phyloP scores from a whole-genome alignment of 169 alveolate species.

The Plasmodium knowlesi region DNA sequence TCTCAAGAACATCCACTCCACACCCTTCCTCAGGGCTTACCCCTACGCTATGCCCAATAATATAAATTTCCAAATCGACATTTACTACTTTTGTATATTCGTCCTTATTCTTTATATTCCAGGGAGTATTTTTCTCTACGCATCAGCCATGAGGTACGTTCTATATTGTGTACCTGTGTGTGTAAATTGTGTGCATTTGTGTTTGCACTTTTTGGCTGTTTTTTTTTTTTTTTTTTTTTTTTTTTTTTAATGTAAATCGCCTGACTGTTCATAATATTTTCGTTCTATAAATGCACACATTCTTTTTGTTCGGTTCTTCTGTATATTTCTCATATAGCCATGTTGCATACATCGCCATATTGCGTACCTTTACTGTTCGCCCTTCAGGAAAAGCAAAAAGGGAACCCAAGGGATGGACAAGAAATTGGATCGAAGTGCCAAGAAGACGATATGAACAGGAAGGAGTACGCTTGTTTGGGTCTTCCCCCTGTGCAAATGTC shows the following conservation, averaged over 20 bases:
- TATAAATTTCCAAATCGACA: conserved; percentile 72
- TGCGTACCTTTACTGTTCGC: background rate
- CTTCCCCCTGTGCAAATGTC: background rate
- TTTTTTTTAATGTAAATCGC: background rate
- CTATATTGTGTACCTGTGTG: background rate
- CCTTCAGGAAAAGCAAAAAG: conserved; percentile 44
- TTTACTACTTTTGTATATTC: conserved; percentile 60
- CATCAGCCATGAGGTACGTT: conserved; percentile 46
- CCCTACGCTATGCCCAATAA: conserved; percentile 75
- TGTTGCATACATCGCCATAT: no score
- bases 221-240: background rate
- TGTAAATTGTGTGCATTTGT: background rate
- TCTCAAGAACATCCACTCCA: conserved; percentile 30
- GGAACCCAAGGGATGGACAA: background rate
- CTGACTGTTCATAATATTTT: background rate
- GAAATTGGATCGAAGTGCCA: conserved; percentile 19
- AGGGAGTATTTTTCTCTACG: conserved; percentile 47
- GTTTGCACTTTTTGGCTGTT: background rate
- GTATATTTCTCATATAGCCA: background rate
- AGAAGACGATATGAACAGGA: background rate
- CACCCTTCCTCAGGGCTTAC: conserved; percentile 57
- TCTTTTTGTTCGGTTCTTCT: background rate
- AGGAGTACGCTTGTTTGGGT: background rate
- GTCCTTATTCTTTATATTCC: conserved; percentile 62
- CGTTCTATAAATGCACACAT: background rate